Evolutionary conservation across 371 early-diverging fungal species (phyloP).

Genomic region (Rhizopus delemar): DNA sequence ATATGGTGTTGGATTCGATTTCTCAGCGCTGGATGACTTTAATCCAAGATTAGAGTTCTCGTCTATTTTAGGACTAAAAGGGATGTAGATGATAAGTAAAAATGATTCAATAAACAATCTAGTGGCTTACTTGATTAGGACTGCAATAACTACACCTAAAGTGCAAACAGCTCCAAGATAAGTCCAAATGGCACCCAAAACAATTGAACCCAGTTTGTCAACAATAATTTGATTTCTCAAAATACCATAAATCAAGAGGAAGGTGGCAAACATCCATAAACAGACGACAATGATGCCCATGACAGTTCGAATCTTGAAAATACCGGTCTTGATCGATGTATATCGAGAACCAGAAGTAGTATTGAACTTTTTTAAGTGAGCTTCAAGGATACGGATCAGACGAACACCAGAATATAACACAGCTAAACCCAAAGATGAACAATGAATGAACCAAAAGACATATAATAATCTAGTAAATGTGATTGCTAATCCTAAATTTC

Average conservation of each 20-base stretch:
- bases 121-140: slow-evolving; percentile 26
- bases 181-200: slow-evolving; percentile 30
- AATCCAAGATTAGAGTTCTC: slow-evolving; percentile 19
- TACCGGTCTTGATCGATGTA: slow-evolving; percentile 40
- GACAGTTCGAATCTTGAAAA: slow-evolving; percentile 40
- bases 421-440: slow-evolving; percentile 24
- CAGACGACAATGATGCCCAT: slow-evolving; percentile 28
- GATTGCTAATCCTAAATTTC: slow-evolving; percentile 28
- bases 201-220: slow-evolving; percentile 16
- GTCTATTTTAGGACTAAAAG: slow-evolving; percentile 19
- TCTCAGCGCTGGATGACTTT: slow-evolving; percentile 22
- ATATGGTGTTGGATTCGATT: slow-evolving; percentile 13
- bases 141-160: slow-evolving; percentile 21
- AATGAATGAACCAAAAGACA: slow-evolving; percentile 49
- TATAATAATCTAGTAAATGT: slow-evolving; percentile 39
- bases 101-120: no score
- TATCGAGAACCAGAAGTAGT: slow-evolving; percentile 36
- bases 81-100: background rate
- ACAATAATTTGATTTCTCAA: slow-evolving; percentile 25
- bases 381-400: slow-evolving; percentile 33
- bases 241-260: slow-evolving; percentile 29
- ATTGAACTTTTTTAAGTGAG: slow-evolving; percentile 36
- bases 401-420: slow-evolving; percentile 45
- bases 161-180: slow-evolving; percentile 24
- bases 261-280: slow-evolving; percentile 30